A percentile compares a stretch with the other conserved stretches of the same genome.
Conservation (phyloP, 164 flowering plant genomes). For the Chimonanthus salicifolius region DNA sequence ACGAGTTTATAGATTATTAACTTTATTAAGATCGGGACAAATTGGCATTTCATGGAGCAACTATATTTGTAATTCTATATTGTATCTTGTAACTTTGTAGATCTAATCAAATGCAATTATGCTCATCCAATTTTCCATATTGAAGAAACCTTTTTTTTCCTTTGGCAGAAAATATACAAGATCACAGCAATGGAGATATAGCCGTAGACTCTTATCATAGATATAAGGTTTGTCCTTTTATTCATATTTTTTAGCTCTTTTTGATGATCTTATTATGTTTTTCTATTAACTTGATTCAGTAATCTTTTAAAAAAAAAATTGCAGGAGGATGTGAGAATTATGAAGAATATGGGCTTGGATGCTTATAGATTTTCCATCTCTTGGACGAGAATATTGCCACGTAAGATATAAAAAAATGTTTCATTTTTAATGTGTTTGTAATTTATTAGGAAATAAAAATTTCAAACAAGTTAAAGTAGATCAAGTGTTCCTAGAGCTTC, state of each 20-base stretch:
- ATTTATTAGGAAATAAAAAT: no score
- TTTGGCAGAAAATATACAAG: slow-evolving; percentile 18
- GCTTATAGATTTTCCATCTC: slow-evolving; percentile 34
- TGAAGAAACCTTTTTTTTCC: no score
- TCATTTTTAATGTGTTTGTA: no score
- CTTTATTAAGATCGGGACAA: no score
- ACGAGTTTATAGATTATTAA: no score
- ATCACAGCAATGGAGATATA: slow-evolving; percentile 21
- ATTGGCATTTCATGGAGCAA: no score
- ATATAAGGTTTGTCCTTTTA: slow-evolving; percentile 12
- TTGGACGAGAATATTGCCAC: slow-evolving; percentile 31
- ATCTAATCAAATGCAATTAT: no score
- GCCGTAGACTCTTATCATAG: slow-evolving; percentile 7
- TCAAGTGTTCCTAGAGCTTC: no score
- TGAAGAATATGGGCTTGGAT: slow-evolving; percentile 25
- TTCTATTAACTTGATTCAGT: not conserved
- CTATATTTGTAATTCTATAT: no score
- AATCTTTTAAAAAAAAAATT: not conserved
- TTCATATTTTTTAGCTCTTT: not conserved
- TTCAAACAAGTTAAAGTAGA: no score
- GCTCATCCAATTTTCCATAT: no score
- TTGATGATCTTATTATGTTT: not conserved
- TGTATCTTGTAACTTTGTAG: no score
- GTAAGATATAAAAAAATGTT: slow-evolving; percentile 15
- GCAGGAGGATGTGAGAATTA: slow-evolving; percentile 23